Evolutionary conservation across 2,329 filamentous ascomycete genomes (phyloP), one percentile per base, ranked within the genome.

Genomic region (Didymella lethalis): DNA sequence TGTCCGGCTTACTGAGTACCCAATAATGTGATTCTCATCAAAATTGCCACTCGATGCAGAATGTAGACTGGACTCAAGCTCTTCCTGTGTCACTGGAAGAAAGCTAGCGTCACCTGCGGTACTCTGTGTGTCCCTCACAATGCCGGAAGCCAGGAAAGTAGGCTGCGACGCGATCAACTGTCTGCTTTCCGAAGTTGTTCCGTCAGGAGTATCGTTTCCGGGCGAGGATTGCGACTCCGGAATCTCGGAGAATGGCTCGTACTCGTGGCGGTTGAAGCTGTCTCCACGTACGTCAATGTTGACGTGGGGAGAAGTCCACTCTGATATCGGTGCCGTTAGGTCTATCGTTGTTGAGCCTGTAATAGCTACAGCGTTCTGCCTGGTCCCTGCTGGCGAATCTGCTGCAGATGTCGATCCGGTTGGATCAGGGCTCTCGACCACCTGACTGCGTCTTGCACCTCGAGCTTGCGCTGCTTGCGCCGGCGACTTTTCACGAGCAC

Each of bases 91-190:
- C 0, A 64, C 51, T 0, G 65, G 61, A 12, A 69, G 47, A 45
- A 70, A 75, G 59, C 64, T 74, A 6, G 46, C 61, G 32, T 66
- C 66, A 8, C 64, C 63, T 3, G 43, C 60, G 11, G 66, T 69
- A 48, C 61, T 67, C 48, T 75, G 70, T 3, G 73, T 74, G 29
- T 75, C 71, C 31, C 58, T 65, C 2, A 76, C 65, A 7, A 75
- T 51, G 25, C 68, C 66, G 7, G 65, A 62, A 8, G 57, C 57
- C 25, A 40, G 48, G 44, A 64, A 67, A 32, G 50, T 45, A 47
- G 49, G 57, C 43, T 57, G 32, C 7, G 54, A 62, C 23, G 57
- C 41, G 34, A 62, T 64, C 16, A 67, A 46, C 44, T 67, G 64
- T 4, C 69, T 69, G 55, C 57, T 71, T 16, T 62, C 48, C 11